phyloP scores from a whole-genome alignment of 2,329 filamentous ascomycete genomes.

The Alternaria brassicae region DNA sequence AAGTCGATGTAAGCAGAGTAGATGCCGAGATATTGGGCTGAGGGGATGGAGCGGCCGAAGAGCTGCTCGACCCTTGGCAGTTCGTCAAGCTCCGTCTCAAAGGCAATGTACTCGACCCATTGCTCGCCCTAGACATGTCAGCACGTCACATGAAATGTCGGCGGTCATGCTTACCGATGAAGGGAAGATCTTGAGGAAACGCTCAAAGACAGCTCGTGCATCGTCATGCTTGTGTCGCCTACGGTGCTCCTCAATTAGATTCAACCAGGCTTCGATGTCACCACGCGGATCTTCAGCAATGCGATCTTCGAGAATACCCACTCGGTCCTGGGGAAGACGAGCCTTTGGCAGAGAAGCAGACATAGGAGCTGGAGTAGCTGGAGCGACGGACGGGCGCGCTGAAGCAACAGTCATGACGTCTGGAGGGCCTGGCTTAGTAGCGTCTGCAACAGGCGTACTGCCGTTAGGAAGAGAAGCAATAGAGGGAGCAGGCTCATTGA shows the following conservation, averaged over 20 bases:
- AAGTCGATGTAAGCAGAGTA: slow-evolving; percentile 97
- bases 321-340: slow-evolving; percentile 73
- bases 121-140: slow-evolving; percentile 79
- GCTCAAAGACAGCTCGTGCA: slow-evolving; percentile 78
- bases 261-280: slow-evolving; percentile 90
- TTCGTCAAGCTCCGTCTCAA: slow-evolving; percentile 89
- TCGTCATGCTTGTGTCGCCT: slow-evolving; percentile 83
- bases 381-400: slow-evolving; percentile 52
- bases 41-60: slow-evolving; percentile 79
- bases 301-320: slow-evolving; percentile 85
- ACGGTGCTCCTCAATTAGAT: slow-evolving; percentile 83
- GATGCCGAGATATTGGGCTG: slow-evolving; percentile 81
- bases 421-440: slow-evolving; percentile 45
- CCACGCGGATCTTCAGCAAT: slow-evolving; percentile 92
- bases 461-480: slow-evolving; percentile 59
- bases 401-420: slow-evolving; percentile 38
- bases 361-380: slow-evolving; percentile 39
- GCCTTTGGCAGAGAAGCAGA: slow-evolving; percentile 52
- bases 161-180: slow-evolving; percentile 74
- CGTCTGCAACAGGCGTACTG: slow-evolving; percentile 48
- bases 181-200: slow-evolving; percentile 88
- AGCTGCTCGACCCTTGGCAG: slow-evolving; percentile 81
- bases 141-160: slow-evolving; percentile 11
- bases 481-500: slow-evolving; percentile 56
- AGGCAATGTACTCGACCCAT: slow-evolving; percentile 86